Conservation (phyloP, 139 green algal species). For the Chlorella ohadii region DNA sequence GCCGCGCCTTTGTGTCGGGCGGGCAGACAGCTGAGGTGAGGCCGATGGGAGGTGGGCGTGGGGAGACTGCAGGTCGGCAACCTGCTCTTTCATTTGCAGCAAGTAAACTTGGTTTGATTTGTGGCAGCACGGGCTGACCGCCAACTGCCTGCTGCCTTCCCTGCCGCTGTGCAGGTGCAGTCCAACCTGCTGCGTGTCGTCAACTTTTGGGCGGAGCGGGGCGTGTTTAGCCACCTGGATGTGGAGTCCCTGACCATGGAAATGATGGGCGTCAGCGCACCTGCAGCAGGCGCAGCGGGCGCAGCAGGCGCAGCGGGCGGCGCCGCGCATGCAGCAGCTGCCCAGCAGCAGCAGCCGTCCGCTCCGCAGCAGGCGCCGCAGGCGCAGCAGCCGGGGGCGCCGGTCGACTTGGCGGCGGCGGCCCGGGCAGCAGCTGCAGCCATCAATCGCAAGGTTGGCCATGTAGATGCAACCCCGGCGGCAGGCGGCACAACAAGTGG, state of each 20-base stretch:
- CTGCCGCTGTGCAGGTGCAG: constrained; percentile 18
- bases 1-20: constrained; percentile 2
- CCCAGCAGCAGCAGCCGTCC: background rate
- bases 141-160: background rate
- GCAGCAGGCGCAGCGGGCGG: background rate
- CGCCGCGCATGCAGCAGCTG: background rate
- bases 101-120: too few species aligned
- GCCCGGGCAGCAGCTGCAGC: constrained; percentile 18
- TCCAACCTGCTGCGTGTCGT: constrained; percentile 25
- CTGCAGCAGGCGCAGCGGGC: constrained; percentile 28
- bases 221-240: constrained; percentile 5
- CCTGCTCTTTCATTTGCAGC: too few species aligned
- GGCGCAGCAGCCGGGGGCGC: background rate
- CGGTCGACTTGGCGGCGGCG: background rate
- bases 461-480: background rate
- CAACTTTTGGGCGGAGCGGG: constrained; percentile 43
- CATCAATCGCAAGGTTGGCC: background rate
- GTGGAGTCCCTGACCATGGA: constrained; percentile 6
- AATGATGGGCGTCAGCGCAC: constrained; percentile 5
- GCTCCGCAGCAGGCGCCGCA: background rate
- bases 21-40: constrained; percentile 23
- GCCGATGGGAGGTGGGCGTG: too few species aligned
- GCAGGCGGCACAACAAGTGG: background rate
- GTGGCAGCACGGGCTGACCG: too few species aligned
- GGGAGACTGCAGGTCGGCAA: too few species aligned